Evolutionary conservation across 305 asterid genomes (phyloP), one percentile per base, ranked within the genome.

Genomic region (Striga hermonthica): DNA sequence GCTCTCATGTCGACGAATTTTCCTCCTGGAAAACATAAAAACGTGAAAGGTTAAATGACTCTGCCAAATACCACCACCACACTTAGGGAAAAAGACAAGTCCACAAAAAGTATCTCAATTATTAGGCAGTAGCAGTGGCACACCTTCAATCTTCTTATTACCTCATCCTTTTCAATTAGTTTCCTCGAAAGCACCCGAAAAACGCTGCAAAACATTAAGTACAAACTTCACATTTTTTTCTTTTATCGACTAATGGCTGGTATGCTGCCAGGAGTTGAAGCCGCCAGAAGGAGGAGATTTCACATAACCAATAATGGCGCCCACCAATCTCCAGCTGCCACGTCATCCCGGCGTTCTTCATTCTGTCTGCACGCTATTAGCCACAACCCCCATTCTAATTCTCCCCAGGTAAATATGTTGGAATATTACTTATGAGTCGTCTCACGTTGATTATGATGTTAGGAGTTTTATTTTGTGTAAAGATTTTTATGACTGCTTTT

Each of bases 271-370:
- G 89, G 89, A 49, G 86, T 81, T 52, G 86, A 83, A 74, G 75
- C 78, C 52, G 89, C 89, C 35, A 75, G 89, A 69, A 77, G 89
- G 74, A 79, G 89, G 74, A 83, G 84, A 58, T 74, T 78, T 50
- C 86, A 71, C 60, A 72, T 60, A 5, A 72, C 69, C 48, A 69
- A 35, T 28, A 61, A 52, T 50, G 55, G 28, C 28, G 4, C 6
- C 41, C 14, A 39, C 9, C 75, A 72, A 22, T 63, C 75, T 62
- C 39, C 68, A 35, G 57, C 57, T 4, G 22, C 57, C 4, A 7
- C 38, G 9, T 52, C 36, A 4, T 22, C 59, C 12, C 8, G 59
- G 38, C 59, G 59, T 9, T 53, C 35, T 34, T 53, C 59, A 16
- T 79, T 81, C 40, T 83, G 81, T 49, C 50, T 79, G 3, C 72